phyloP scores from a whole-genome alignment of 257 asterid species.

The Plectranthus barbatus region DNA sequence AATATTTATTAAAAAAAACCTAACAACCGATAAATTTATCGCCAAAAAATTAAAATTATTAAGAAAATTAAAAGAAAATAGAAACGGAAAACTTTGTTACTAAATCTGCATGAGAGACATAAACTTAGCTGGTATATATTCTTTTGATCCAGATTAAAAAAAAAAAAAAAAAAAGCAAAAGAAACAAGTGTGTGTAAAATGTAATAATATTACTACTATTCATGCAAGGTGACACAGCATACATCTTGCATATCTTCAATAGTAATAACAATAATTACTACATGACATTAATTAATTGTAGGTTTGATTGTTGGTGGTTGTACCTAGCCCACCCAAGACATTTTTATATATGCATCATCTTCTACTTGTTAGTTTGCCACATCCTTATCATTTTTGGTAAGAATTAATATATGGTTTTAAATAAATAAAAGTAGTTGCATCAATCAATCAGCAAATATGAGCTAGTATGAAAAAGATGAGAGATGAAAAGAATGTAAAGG shows the following conservation, averaged over 20 bases:
- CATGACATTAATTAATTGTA: not conserved
- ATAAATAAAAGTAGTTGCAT: not conserved
- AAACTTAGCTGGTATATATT: too few species aligned
- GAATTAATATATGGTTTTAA: not conserved
- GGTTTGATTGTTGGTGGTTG: not conserved
- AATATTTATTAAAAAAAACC: too few species aligned
- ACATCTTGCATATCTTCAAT: not conserved
- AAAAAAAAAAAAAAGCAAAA: too few species aligned
- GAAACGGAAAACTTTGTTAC: too few species aligned
- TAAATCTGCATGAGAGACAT: too few species aligned
- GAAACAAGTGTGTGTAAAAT: not conserved
- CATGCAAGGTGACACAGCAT: not conserved
- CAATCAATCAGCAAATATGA: not conserved
- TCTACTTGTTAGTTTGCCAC: not conserved
- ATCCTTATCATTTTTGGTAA: conserved; percentile 7
- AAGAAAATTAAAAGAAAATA: too few species aligned
- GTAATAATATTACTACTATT: not conserved
- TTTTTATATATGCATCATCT: not conserved
- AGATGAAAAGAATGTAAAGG: not conserved
- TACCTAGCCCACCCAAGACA: not conserved
- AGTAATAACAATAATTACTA: not conserved
- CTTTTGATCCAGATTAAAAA: not conserved
- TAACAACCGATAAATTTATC: too few species aligned
- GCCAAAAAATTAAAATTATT: too few species aligned
- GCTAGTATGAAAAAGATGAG: not conserved